A percentile compares a stretch with the other conserved stretches of the same genome.
phyloP scores from a whole-genome alignment of 352 stramenopile species.

The Globisporangium takayamanum region DNA sequence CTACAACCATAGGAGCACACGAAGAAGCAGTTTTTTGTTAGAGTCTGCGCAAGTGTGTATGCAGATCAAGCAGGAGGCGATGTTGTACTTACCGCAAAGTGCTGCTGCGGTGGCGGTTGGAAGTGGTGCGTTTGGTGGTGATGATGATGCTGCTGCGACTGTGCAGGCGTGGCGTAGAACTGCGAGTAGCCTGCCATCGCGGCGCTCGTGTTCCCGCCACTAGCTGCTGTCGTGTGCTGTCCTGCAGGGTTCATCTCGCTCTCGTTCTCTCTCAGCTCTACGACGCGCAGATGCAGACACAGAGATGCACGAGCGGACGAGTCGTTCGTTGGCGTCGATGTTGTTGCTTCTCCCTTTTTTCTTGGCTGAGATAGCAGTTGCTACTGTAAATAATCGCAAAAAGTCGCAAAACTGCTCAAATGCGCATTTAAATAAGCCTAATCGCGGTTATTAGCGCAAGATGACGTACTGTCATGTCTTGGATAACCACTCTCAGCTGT shows the following conservation, averaged over 20 bases:
- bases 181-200: slow-evolving; percentile 58
- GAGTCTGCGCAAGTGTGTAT: too few relatives aligned
- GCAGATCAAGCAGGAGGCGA: background rate
- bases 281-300: background rate
- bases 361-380: background rate
- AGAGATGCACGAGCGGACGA: background rate
- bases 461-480: too few relatives aligned
- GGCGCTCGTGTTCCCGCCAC: slow-evolving; percentile 30
- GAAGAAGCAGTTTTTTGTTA: too few relatives aligned
- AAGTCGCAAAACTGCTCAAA: too few relatives aligned
- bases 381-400: too few relatives aligned
- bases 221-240: slow-evolving; percentile 18
- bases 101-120: slow-evolving; percentile 7
- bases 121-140: slow-evolving; percentile 4
- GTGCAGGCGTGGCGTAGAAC: slow-evolving; percentile 42
- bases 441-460: too few relatives aligned
- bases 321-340: background rate
- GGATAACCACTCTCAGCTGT: background rate
- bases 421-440: too few relatives aligned
- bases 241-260: slow-evolving; percentile 25
- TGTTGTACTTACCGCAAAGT: slow-evolving; percentile 5
- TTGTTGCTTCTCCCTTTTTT: background rate
- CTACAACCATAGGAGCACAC: background rate
- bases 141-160: slow-evolving; percentile 4
- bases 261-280: too few relatives aligned